These are phyloP conservation scores for Malus asiatica DNA, from an alignment of 306 rosid species.

Conservation along the genomic window DNA sequence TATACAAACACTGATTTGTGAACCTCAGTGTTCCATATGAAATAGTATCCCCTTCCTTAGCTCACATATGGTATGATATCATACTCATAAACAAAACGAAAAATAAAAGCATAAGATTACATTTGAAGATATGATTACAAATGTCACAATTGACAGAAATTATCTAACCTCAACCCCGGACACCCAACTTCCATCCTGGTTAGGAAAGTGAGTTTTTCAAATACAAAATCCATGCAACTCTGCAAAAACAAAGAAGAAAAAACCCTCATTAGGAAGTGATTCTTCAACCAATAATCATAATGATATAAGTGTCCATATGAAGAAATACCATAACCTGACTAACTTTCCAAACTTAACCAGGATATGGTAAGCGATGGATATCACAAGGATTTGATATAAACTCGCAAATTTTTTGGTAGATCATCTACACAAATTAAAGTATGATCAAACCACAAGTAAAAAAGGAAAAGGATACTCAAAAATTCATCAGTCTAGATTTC, in stretches of 20 bases:
- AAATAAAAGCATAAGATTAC: neutral
- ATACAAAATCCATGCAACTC: conserved; percentile 15
- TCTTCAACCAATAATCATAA: neutral
- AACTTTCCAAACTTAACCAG: neutral
- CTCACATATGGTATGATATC: conserved; percentile 4
- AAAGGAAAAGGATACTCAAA: neutral
- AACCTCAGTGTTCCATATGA: conserved; percentile 8
- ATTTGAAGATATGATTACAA: conserved; percentile 27
- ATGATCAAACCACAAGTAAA: neutral
- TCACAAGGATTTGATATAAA: neutral
- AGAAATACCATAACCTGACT: neutral
- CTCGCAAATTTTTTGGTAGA: neutral
- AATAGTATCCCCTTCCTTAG: neutral
- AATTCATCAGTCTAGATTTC: neutral
- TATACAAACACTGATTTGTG: conserved; percentile 4
- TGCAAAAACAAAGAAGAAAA: conserved; percentile 12
- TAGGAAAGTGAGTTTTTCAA: conserved; percentile 17
- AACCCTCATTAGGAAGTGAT: neutral
- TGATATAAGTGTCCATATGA: neutral
- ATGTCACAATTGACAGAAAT: conserved; percentile 5
- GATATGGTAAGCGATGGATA: neutral
- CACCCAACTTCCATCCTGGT: conserved; percentile 17
- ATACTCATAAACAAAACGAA: neutral
- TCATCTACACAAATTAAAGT: neutral
- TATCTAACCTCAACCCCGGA: conserved; percentile 17